A percentile compares a stretch with the other conserved stretches of the same genome.
These are phyloP conservation scores for Urostyla sp. DNA, from an alignment of 73 alveolate species.

Conservation along the genomic window DNA sequence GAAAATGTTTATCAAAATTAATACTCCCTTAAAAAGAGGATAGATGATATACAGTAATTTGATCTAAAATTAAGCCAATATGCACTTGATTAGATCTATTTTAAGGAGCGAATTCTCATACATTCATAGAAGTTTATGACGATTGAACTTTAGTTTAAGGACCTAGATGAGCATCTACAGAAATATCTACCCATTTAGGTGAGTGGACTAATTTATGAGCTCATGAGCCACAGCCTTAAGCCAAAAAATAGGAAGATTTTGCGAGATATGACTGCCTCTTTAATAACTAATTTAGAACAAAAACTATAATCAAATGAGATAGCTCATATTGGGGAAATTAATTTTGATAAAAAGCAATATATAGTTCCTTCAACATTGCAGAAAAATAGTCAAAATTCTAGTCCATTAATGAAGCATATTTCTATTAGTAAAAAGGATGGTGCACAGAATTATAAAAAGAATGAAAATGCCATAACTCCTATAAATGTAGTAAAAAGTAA, in stretches of 20 bases:
- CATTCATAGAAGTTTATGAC: neutral
- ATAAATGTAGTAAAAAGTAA: no score
- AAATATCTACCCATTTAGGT: conserved; percentile 13
- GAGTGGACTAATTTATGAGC: neutral
- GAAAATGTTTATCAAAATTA: conserved; percentile 20
- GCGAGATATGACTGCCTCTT: no score
- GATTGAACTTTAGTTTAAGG: neutral
- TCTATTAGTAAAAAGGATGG: no score
- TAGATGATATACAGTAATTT: neutral
- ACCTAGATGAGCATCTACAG: conserved; percentile 34
- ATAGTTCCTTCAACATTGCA: no score
- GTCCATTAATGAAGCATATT: no score
- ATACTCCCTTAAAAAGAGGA: neutral
- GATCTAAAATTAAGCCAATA: conserved; percentile 8
- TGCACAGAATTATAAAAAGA: no score
- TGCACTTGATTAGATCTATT: neutral
- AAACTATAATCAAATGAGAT: no score
- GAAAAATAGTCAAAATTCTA: no score
- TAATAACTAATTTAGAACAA: no score
- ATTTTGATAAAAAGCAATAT: no score
- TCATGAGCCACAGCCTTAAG: neutral
- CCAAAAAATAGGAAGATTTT: conserved; percentile 8
- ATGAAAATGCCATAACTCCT: no score
- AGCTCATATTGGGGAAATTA: no score
- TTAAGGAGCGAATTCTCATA: neutral